phyloP scores from a whole-genome alignment of 441 rosid genomes.

The Pelargonium australe region DNA sequence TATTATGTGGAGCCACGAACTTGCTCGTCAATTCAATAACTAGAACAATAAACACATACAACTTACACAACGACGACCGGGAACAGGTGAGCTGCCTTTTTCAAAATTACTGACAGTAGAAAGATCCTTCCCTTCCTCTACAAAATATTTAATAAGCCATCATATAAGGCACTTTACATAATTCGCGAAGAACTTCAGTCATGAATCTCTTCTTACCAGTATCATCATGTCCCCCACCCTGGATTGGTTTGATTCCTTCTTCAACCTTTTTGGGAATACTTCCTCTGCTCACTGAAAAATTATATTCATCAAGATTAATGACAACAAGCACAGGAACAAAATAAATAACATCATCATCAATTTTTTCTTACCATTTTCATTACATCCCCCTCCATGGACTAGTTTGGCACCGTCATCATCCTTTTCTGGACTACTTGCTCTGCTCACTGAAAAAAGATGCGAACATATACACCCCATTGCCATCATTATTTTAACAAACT shows the following conservation, averaged over 20 bases:
- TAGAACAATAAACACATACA: constrained; percentile 92
- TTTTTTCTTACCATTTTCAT: background rate
- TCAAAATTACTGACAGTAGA: constrained; percentile 36
- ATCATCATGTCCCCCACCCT: constrained; percentile 33
- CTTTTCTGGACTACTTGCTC: constrained; percentile 12
- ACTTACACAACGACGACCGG: constrained; percentile 99
- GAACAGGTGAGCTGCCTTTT: constrained; percentile 30
- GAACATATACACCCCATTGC: background rate
- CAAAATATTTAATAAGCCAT: constrained; percentile 21
- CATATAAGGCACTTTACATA: constrained; percentile 27
- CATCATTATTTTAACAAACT: background rate
- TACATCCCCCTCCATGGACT: background rate
- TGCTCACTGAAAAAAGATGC: constrained; percentile 4
- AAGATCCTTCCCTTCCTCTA: constrained; percentile 41
- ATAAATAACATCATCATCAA: constrained; percentile 6
- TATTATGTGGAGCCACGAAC: constrained; percentile 49
- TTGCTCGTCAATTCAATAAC: constrained; percentile 34
- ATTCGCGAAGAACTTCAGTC: constrained; percentile 21
- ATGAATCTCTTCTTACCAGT: constrained; percentile 37
- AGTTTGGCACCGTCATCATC: constrained; percentile 1
- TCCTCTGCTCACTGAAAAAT: constrained; percentile 44
- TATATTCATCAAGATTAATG: constrained; percentile 18
- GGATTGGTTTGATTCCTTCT: constrained; percentile 25
- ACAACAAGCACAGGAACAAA: background rate
- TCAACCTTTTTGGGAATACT: constrained; percentile 40